Conservation (phyloP, 2,329 filamentous ascomycete genomes). For the Zasmidium angulare region DNA sequence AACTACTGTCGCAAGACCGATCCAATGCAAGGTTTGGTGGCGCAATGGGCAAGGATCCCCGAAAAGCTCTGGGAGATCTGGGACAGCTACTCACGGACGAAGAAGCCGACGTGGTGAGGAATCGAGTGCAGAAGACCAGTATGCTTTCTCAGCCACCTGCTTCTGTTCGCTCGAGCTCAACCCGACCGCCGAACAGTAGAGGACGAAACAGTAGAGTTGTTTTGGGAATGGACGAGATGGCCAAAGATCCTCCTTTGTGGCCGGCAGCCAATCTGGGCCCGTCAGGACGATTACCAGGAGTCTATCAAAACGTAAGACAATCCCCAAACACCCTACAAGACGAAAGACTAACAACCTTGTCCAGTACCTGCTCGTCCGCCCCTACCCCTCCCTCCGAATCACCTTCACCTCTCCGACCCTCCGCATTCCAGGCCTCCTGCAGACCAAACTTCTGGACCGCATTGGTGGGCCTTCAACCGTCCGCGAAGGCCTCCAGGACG, state of each 20-base stretch:
- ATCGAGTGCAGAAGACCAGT: slow-evolving; percentile 9
- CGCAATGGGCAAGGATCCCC: slow-evolving; percentile 22
- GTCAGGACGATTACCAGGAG: slow-evolving; percentile 37
- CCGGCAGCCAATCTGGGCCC: slow-evolving; percentile 32
- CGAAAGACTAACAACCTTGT: neutral
- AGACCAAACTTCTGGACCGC: slow-evolving; percentile 45
- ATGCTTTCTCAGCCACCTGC: neutral
- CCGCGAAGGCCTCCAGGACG: slow-evolving; percentile 40
- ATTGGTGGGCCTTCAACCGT: slow-evolving; percentile 42
- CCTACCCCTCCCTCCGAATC: slow-evolving; percentile 64
- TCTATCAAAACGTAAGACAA: slow-evolving; percentile 36
- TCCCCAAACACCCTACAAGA: neutral
- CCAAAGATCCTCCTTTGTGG: slow-evolving; percentile 27
- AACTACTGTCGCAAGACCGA: slow-evolving; percentile 35
- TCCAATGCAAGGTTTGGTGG: slow-evolving; percentile 26
- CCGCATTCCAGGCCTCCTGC: slow-evolving; percentile 65
- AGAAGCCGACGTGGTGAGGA: slow-evolving; percentile 34
- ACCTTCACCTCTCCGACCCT: slow-evolving; percentile 69
- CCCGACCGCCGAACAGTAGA: neutral
- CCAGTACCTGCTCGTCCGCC: slow-evolving; percentile 65
- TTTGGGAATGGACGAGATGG: slow-evolving; percentile 34
- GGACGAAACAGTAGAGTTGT: slow-evolving; percentile 14
- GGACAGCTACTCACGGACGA: slow-evolving; percentile 32
- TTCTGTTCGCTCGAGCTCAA: neutral
- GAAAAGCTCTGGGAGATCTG: slow-evolving; percentile 30